Evolutionary conservation across 208 protist species (phyloP).

Genomic region (Trypanosoma lewisi): DNA sequence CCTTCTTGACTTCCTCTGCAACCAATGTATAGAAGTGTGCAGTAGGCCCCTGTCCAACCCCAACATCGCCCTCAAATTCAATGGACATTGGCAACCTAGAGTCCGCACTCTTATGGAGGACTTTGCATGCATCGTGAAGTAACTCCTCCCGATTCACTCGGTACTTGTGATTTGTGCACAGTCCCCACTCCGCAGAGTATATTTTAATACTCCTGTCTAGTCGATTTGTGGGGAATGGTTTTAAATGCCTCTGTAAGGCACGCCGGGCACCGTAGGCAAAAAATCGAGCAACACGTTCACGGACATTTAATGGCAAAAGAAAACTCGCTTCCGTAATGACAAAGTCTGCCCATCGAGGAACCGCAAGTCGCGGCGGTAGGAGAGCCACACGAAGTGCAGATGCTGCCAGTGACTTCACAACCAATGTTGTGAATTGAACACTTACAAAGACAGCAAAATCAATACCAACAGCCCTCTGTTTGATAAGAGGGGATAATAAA

Average conservation of each 20-base stretch:
- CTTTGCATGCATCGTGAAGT: conserved; percentile 55
- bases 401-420: conserved; percentile 66
- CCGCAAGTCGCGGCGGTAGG: conserved; percentile 64
- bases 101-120: conserved; percentile 69
- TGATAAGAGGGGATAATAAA: conserved; percentile 21
- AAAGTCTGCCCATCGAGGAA: conserved; percentile 83
- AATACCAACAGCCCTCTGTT: conserved; percentile 6
- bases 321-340: conserved; percentile 70
- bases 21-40: conserved; percentile 89
- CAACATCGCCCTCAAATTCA: conserved; percentile 88
- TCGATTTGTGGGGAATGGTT: conserved; percentile 45
- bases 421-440: conserved; percentile 35
- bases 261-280: conserved; percentile 78
- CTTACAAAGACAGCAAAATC: conserved; percentile 44
- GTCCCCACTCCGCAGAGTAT: conserved; percentile 63
- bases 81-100: conserved; percentile 76
- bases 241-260: conserved; percentile 61
- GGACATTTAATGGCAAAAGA: conserved; percentile 52
- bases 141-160: conserved; percentile 59
- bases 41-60: conserved; percentile 86
- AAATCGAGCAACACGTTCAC: conserved; percentile 68
- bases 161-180: conserved; percentile 82
- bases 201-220: conserved; percentile 34
- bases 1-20: conserved; percentile 50
- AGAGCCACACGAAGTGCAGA: conserved; percentile 78